These are phyloP conservation scores for Antitrichia curtipendula DNA, from an alignment of 225 moss, liverwort and hornwort genomes.

Conservation along the genomic window DNA sequence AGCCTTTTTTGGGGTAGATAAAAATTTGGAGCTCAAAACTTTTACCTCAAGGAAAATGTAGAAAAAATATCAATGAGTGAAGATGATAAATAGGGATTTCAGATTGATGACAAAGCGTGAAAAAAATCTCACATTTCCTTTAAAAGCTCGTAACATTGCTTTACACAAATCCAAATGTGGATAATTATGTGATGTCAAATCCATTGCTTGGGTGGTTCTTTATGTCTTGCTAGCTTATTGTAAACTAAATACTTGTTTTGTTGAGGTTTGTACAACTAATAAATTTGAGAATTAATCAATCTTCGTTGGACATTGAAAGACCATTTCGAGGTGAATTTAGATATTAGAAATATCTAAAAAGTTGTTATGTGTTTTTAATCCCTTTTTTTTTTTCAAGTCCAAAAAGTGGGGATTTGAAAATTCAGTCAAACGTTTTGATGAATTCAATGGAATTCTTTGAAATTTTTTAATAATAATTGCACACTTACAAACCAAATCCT, in stretches of 20 bases:
- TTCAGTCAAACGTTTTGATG: background rate
- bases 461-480: too few species aligned
- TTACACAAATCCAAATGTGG: background rate
- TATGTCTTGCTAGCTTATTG: background rate
- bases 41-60: background rate
- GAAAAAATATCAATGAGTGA: fast-evolving
- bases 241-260: background rate
- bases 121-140: background rate
- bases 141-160: background rate
- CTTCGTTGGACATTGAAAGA: background rate
- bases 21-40: background rate
- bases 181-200: background rate
- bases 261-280: fast-evolving
- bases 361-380: background rate
- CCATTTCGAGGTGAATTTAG: fast-evolving
- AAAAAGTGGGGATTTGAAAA: background rate
- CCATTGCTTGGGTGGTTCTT: background rate
- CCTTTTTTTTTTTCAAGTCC: too few species aligned
- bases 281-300: background rate
- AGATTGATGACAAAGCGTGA: too few species aligned
- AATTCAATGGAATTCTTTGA: background rate
- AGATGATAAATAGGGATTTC: background rate
- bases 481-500: background rate
- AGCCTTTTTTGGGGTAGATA: fast-evolving
- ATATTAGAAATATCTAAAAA: background rate